Conservation (phyloP, 2,329 filamentous ascomycete species). For the Plectosphaerella sp. region DNA sequence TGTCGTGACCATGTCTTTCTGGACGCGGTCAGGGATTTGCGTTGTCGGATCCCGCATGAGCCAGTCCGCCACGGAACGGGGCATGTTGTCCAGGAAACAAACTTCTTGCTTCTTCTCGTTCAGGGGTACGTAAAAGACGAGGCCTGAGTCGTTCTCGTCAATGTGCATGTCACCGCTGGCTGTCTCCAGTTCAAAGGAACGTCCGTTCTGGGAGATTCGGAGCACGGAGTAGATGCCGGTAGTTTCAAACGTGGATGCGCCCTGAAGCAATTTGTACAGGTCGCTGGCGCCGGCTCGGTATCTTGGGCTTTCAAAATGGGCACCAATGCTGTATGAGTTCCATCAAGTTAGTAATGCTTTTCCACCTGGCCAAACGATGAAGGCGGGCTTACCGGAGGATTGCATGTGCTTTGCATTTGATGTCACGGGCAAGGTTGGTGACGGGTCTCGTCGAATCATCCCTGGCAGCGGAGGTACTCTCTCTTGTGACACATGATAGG, state of each 20-base stretch:
- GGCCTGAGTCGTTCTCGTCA: conserved; percentile 12
- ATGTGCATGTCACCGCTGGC: conserved; percentile 21
- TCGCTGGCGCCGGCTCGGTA: neutral
- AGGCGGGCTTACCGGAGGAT: conserved; percentile 23
- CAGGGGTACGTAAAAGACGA: conserved; percentile 26
- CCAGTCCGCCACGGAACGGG: conserved; percentile 23
- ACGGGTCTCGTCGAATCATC: conserved; percentile 12
- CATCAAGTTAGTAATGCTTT: neutral
- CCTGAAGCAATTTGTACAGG: conserved; percentile 3
- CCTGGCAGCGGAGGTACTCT: conserved; percentile 22
- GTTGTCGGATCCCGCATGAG: conserved; percentile 24
- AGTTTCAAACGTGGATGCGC: conserved; percentile 21
- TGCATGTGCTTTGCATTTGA: conserved; percentile 22
- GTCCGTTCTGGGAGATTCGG: conserved; percentile 19
- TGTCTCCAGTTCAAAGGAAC: conserved; percentile 9
- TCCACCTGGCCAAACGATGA: neutral
- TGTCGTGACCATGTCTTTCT: neutral
- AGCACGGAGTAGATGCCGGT: conserved; percentile 22
- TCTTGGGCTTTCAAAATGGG: conserved; percentile 1
- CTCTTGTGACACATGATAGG: conserved; percentile 25
- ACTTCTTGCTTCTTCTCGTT: conserved; percentile 18
- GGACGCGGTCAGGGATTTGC: neutral
- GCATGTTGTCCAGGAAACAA: conserved; percentile 21
- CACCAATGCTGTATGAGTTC: neutral
- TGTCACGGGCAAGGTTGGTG: conserved; percentile 15